Conservation (phyloP, 208 protist genomes). For the Naegleria fowleri region DNA sequence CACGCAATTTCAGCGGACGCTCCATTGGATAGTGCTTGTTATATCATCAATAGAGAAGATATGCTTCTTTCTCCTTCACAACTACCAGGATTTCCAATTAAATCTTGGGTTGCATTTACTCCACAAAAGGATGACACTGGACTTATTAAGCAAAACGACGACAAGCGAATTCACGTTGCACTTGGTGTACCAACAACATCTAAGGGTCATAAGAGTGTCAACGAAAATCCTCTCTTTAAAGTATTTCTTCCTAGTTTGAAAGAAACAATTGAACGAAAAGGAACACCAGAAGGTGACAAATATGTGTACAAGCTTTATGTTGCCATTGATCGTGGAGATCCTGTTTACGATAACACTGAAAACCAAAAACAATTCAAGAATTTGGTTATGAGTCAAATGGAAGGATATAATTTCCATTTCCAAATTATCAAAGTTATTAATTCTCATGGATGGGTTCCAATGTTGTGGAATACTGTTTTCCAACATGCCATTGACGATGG, state of each 20-base stretch:
- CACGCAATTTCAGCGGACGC: neutral
- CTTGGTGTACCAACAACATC: neutral
- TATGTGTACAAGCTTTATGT: neutral
- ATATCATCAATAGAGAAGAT: constrained; percentile 1
- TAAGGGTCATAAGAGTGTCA: neutral
- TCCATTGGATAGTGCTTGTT: neutral
- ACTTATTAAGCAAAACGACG: neutral
- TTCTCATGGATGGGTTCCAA: neutral
- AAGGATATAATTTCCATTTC: neutral
- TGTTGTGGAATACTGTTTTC: constrained; percentile 23
- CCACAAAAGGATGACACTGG: neutral
- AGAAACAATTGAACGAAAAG: neutral
- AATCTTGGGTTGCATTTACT: neutral
- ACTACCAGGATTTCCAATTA: neutral
- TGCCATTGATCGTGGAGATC: neutral
- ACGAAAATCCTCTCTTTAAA: neutral
- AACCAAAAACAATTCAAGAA: neutral
- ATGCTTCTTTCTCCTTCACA: neutral
- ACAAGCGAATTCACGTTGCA: constrained; percentile 10
- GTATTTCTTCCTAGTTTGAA: neutral
- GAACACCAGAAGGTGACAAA: neutral
- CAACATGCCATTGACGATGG: constrained; percentile 21
- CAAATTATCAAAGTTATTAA: neutral
- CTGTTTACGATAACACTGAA: neutral
- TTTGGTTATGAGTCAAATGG: neutral